Percentiles rank a stretch among this genome's conserved stretches.
Conservation (phyloP, 2,329 filamentous ascomycete species). For the Phialemonium atrogriseum region DNA sequence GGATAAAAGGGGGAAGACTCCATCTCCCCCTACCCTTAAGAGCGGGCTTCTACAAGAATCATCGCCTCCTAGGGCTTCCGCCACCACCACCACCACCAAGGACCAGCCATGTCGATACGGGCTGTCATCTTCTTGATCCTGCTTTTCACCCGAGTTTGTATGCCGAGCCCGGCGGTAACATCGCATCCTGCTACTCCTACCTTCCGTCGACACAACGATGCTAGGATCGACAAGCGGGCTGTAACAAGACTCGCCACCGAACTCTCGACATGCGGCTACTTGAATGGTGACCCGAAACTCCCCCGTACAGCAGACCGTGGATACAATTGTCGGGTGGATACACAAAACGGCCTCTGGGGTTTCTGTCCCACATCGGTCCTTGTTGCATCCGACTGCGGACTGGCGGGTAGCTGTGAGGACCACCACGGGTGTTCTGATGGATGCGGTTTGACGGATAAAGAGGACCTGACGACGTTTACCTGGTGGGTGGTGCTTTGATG, state of each 20-base stretch:
- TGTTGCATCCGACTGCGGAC: constrained; percentile 26
- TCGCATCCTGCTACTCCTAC: not conserved
- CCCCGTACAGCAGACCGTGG: constrained; percentile 22
- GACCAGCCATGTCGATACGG: not conserved
- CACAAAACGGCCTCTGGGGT: constrained; percentile 25
- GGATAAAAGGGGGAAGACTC: no score
- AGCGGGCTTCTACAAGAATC: no score
- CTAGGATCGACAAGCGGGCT: constrained; percentile 3
- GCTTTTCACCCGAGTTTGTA: not conserved
- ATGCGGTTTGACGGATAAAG: constrained; percentile 18
- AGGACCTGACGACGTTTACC: constrained; percentile 22
- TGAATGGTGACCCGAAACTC: constrained; percentile 19
- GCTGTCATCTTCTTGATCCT: not conserved
- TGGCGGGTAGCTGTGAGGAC: constrained; percentile 28
- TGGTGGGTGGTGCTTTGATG: constrained; percentile 14
- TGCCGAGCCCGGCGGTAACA: not conserved
- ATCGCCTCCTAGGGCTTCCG: no score
- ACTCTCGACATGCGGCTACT: constrained; percentile 24
- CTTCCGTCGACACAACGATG: not conserved
- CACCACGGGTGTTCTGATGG: constrained; percentile 18
- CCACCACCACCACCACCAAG: no score
- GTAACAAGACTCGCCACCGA: constrained; percentile 2
- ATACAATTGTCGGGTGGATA: constrained; percentile 27
- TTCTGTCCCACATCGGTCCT: constrained; percentile 28
- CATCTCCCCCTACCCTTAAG: no score